Percentiles rank a stretch among this genome's conserved stretches.
These are phyloP conservation scores for Eucalyptus erythrocorys DNA, from an alignment of 345 rosid species.

Conservation along the genomic window DNA sequence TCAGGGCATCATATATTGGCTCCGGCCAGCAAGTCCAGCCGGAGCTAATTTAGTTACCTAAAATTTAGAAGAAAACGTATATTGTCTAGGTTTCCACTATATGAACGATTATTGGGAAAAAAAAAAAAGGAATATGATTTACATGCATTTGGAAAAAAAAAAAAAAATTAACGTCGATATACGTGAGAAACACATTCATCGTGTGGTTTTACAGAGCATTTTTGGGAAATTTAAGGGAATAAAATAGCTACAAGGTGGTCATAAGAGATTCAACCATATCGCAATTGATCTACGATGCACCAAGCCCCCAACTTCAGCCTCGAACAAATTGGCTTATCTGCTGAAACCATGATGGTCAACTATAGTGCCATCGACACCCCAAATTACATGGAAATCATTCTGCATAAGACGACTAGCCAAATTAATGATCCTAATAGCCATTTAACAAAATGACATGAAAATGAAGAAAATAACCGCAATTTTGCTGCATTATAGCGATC, in stretches of 20 bases:
- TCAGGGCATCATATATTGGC: background rate
- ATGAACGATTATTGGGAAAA: no score
- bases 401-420: no score
- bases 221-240: no score
- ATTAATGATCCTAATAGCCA: background rate
- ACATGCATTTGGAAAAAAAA: no score
- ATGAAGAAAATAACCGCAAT: background rate
- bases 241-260: background rate
- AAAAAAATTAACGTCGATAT: no score
- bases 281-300: background rate
- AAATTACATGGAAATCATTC: background rate
- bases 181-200: no score
- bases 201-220: no score
- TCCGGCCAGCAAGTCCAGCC: background rate
- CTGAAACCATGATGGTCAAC: background rate
- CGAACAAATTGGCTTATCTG: background rate
- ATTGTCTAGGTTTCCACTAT: background rate
- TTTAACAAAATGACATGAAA: background rate
- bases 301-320: background rate
- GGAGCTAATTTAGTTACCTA: background rate
- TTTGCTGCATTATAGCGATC: background rate
- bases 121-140: no score
- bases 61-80: background rate
- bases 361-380: background rate
- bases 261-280: background rate